These are phyloP conservation scores for Trichoderma brevicompactum DNA, from an alignment of 2,329 filamentous ascomycete genomes.

Conservation along the genomic window DNA sequence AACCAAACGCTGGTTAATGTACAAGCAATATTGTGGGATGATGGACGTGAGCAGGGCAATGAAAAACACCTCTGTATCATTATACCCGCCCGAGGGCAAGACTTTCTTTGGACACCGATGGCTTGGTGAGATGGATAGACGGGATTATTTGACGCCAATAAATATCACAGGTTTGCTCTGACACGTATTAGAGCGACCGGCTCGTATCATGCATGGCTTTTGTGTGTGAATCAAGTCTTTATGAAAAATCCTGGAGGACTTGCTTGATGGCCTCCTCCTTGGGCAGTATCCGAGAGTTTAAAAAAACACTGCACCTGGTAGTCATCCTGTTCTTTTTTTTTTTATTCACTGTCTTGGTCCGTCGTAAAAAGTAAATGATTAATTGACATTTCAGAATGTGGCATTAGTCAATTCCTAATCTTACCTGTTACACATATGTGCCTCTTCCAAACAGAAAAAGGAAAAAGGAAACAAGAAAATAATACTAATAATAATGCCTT, in stretches of 20 bases:
- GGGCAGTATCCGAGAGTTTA: neutral
- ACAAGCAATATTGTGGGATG: slow-evolving; percentile 1
- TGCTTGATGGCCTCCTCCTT: no score
- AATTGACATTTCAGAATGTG: slow-evolving; percentile 8
- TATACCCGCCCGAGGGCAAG: slow-evolving; percentile 23
- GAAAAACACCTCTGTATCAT: slow-evolving; percentile 23
- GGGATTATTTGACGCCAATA: neutral
- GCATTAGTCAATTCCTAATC: slow-evolving; percentile 11
- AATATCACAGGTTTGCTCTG: neutral
- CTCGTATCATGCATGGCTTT: neutral
- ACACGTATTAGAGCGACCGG: neutral
- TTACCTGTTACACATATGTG: neutral
- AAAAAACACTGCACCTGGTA: neutral
- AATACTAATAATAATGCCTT: neutral
- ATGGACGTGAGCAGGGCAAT: slow-evolving; percentile 16
- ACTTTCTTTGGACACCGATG: slow-evolving; percentile 3
- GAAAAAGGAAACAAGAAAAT: neutral
- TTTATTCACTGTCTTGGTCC: neutral
- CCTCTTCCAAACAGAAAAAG: neutral
- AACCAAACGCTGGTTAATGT: neutral
- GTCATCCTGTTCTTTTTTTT: neutral
- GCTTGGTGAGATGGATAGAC: slow-evolving; percentile 20
- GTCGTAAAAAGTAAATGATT: neutral
- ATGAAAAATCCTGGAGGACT: no score
- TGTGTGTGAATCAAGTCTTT: neutral